Evolutionary conservation across 2,329 filamentous ascomycete genomes (phyloP), one percentile per base, ranked within the genome.

Genomic region (Apiospora malaysiana): DNA sequence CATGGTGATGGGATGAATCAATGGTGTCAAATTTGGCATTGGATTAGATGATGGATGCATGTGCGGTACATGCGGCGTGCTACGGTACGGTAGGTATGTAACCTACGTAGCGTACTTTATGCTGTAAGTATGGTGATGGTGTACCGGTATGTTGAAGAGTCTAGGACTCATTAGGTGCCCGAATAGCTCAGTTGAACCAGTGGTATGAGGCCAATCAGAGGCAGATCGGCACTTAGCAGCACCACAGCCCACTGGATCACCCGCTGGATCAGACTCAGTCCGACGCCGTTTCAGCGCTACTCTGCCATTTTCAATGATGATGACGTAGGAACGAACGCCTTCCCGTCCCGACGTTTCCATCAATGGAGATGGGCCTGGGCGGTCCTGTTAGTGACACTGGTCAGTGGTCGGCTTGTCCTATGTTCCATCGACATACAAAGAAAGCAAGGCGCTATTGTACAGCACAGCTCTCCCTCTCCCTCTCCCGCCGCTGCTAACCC

Each of bases 231-330:
- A 63, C 56, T 63, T 63, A 40, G 32, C 32, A 63, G 43, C 32
- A 23, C 43, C 66, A 68, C 66, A 68, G 66, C 43, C 66, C 66
- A 47, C 56, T 63, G 32, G 32, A 63, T n/a, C 56, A 40, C 56
- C 56, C 66, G 37, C 66, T 67, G 65, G 65, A 43, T 46, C 65
- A 67, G 65, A 67, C 46, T 47, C 43, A 47, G 43, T 32, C 43
- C 43, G 25, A 47, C 56, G 66, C 66, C 66, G 66, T 68, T 47
- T 40, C 66, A 68, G 66, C 66, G 66, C 66, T 68, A 68, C 66
- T 37, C 66, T 68, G 21, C 66, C 46, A 25, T 68, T 32, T 67
- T 47, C 66, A 67, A 47, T 47, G 66, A 47, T 37, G 42, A 47
- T 47, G 66, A 68, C 66, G 66, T 68, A 68, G 66, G 23, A 37